These are phyloP conservation scores for Glebionis coronaria DNA, from an alignment of 129 eudicot species.

Conservation along the genomic window DNA sequence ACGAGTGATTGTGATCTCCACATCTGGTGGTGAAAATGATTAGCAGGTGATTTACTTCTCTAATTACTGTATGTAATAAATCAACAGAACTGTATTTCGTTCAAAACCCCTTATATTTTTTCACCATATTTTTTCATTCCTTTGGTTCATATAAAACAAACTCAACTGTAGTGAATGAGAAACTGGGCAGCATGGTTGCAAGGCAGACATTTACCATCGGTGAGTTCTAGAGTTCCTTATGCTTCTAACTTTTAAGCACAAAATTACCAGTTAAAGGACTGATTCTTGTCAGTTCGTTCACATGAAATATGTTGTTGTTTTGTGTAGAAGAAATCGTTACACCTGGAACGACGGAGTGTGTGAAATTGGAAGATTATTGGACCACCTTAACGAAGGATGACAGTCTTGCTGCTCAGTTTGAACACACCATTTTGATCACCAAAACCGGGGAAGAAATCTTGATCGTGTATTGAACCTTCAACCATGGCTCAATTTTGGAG, in stretches of 20 bases:
- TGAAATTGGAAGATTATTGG: conserved; percentile 97
- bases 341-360: conserved; percentile 61
- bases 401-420: conserved; percentile 92
- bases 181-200: conserved; percentile 87
- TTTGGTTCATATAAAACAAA: not conserved
- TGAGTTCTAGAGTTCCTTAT: conserved; percentile 32
- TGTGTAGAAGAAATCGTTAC: conserved; percentile 90
- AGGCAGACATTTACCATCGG: conserved; percentile 97
- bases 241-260: not conserved
- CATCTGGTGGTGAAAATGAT: too few species aligned
- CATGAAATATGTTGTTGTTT: not conserved
- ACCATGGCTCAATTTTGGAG: not conserved
- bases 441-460: conserved; percentile 89
- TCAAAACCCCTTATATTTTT: conserved; percentile 89
- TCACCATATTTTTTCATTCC: conserved; percentile 51
- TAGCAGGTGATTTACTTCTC: too few species aligned
- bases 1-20: too few species aligned
- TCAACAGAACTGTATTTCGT: conserved; percentile 56
- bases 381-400: conserved; percentile 85
- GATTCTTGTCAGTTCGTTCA: not conserved
- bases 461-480: conserved; percentile 48
- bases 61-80: too few species aligned
- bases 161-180: conserved; percentile 54
- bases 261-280: not conserved
- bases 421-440: conserved; percentile 89